Percentiles rank a stretch among this genome's conserved stretches.
These are phyloP conservation scores for Claviceps pazoutovae DNA, from an alignment of 2,329 filamentous ascomycete species.

Conservation along the genomic window DNA sequence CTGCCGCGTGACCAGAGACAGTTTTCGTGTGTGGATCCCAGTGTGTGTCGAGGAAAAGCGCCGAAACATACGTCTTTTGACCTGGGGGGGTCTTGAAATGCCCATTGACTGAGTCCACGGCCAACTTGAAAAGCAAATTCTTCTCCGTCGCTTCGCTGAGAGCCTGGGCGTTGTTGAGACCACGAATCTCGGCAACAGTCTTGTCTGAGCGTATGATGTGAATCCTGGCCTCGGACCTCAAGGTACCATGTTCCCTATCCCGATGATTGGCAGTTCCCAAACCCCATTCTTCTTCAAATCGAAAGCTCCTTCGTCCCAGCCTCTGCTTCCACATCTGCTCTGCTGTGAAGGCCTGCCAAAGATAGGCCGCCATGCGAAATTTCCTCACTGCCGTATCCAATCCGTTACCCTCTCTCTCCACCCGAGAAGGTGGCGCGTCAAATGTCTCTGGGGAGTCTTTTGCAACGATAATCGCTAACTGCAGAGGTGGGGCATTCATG, in stretches of 20 bases:
- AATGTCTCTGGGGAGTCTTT: conserved; percentile 80
- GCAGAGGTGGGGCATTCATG: conserved; percentile 65
- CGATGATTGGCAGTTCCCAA: conserved; percentile 64
- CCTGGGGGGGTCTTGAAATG: conserved; percentile 63
- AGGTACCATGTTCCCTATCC: conserved; percentile 55
- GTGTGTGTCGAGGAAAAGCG: conserved; percentile 73
- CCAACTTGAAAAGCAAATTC: conserved; percentile 63
- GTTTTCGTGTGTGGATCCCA: conserved; percentile 63
- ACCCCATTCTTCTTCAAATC: conserved; percentile 93
- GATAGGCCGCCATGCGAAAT: conserved; percentile 85
- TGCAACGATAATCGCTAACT: conserved; percentile 75
- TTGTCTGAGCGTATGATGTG: conserved; percentile 74
- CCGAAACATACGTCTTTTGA: conserved; percentile 80
- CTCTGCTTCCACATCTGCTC: conserved; percentile 92
- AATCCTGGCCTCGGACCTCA: conserved; percentile 83
- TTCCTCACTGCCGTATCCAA: conserved; percentile 73
- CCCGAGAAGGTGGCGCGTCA: conserved; percentile 64
- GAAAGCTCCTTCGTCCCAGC: conserved; percentile 71
- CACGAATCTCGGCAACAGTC: conserved; percentile 71
- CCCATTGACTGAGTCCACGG: conserved; percentile 60
- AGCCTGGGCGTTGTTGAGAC: conserved; percentile 67
- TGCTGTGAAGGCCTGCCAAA: conserved; percentile 94
- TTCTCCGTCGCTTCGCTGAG: conserved; percentile 54
- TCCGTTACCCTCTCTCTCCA: conserved; percentile 67
- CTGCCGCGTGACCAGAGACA: conserved; percentile 67